Evolutionary conservation across 2,329 filamentous ascomycete species (phyloP).

Genomic region (Zymoseptoria brevis): DNA sequence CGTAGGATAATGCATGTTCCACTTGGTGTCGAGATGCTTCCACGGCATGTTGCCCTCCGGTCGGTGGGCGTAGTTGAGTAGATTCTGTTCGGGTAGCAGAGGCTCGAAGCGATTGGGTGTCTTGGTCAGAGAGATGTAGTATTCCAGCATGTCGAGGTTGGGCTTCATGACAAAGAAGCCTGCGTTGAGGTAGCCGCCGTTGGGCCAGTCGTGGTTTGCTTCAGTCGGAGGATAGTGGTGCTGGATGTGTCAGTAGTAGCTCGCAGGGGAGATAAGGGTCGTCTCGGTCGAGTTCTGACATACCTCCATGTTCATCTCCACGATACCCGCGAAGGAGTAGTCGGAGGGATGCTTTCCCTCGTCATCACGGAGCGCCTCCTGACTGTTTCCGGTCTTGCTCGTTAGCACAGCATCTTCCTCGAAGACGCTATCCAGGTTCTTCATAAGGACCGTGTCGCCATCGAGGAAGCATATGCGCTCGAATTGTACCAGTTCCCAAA

Average conservation of each 20-base stretch:
- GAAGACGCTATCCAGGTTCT: conserved; percentile 26
- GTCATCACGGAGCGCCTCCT: conserved; percentile 9
- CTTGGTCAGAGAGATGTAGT: conserved; percentile 28
- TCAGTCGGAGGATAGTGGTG: conserved; percentile 31
- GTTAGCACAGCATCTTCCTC: conserved; percentile 22
- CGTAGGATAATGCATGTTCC: conserved; percentile 33
- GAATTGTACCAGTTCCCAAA: conserved; percentile 33
- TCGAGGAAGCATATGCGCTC: conserved; percentile 30
- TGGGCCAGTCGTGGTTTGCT: conserved; percentile 24
- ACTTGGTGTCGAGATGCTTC: conserved; percentile 28
- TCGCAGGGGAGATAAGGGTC: background rate
- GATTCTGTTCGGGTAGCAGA: conserved; percentile 31
- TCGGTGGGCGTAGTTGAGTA: conserved; percentile 28
- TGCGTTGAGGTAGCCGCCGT: conserved; percentile 29
- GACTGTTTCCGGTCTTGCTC: conserved; percentile 12
- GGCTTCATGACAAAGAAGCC: conserved; percentile 34
- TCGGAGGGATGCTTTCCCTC: conserved; percentile 23
- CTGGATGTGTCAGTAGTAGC: conserved; percentile 6
- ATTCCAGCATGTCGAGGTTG: conserved; percentile 22
- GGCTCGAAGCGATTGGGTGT: conserved; percentile 28
- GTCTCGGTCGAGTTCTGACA: background rate
- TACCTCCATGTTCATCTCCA: conserved; percentile 22
- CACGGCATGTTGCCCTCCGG: conserved; percentile 34
- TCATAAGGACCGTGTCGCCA: conserved; percentile 22
- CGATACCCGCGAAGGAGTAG: conserved; percentile 30